These are phyloP conservation scores for Saussurea involucrata DNA, from an alignment of 129 eudicot species.

Conservation along the genomic window DNA sequence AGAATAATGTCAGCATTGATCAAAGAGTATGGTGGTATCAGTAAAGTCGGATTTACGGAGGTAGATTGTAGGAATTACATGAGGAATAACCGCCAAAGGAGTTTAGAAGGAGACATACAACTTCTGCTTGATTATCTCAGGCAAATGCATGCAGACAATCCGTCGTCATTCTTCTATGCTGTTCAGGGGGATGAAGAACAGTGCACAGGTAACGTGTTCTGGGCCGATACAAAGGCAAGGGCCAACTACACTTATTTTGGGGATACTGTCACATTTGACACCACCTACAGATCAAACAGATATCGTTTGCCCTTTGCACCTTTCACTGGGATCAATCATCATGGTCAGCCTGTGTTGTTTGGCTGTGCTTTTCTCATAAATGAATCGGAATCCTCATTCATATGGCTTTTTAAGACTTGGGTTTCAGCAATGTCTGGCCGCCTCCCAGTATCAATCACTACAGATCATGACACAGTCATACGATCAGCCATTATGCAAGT, in stretches of 20 bases:
- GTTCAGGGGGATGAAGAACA: constrained; percentile 52
- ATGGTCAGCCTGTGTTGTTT: constrained; percentile 68
- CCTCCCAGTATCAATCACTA: constrained; percentile 55
- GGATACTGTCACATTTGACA: constrained; percentile 58
- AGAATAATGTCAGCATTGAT: constrained; percentile 63
- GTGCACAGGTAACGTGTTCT: constrained; percentile 47
- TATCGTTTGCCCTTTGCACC: constrained; percentile 70
- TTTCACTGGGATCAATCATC: constrained; percentile 69
- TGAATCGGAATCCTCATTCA: constrained; percentile 49
- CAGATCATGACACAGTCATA: constrained; percentile 55
- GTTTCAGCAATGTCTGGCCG: constrained; percentile 56
- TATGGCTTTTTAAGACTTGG: constrained; percentile 71
- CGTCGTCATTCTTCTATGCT: constrained; percentile 56
- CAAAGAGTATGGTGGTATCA: constrained; percentile 60
- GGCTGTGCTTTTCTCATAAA: constrained; percentile 66
- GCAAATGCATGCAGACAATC: constrained; percentile 57
- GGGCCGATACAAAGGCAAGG: constrained; percentile 65
- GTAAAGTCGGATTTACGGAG: constrained; percentile 61
- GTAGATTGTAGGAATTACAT: constrained; percentile 64
- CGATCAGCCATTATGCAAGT: constrained; percentile 58
- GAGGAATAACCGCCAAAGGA: constrained; percentile 59
- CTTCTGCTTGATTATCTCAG: constrained; percentile 54
- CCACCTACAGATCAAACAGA: constrained; percentile 52
- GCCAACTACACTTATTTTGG: constrained; percentile 56
- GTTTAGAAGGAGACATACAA: constrained; percentile 52